phyloP scores from a whole-genome alignment of 352 stramenopile genomes.

The Peronospora farinosa region DNA sequence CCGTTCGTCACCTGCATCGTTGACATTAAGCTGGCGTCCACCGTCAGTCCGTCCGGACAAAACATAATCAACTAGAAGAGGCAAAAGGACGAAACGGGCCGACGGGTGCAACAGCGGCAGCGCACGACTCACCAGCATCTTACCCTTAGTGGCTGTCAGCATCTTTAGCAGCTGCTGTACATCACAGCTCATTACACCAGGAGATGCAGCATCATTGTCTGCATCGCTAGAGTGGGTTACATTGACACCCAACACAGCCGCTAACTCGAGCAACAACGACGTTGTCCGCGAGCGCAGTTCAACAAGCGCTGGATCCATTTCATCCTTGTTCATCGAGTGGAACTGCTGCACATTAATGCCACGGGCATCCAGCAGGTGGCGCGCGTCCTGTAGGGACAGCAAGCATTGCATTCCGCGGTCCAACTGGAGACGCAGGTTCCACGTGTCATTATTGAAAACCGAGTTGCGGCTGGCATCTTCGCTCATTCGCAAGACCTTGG shows the following conservation, averaged over 20 bases:
- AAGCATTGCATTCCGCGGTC: slow-evolving; percentile 71
- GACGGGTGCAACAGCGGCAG: slow-evolving; percentile 74
- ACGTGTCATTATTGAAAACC: slow-evolving; percentile 72
- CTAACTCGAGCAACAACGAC: slow-evolving; percentile 61
- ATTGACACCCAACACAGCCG: slow-evolving; percentile 50
- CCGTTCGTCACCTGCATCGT: slow-evolving; percentile 45
- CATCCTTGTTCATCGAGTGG: slow-evolving; percentile 60
- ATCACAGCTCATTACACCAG: slow-evolving; percentile 40
- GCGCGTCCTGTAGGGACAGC: slow-evolving; percentile 73
- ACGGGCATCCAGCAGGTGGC: slow-evolving; percentile 73
- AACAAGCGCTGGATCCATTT: slow-evolving; percentile 67
- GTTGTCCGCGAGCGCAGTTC: slow-evolving; percentile 65
- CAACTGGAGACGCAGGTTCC: slow-evolving; percentile 62
- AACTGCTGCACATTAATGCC: slow-evolving; percentile 84
- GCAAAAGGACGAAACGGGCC: slow-evolving; percentile 69
- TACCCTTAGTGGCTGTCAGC: slow-evolving; percentile 57
- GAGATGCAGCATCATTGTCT: slow-evolving; percentile 9
- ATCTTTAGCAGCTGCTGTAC: slow-evolving; percentile 50
- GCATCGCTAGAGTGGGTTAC: slow-evolving; percentile 19
- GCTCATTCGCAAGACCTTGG: slow-evolving; percentile 58
- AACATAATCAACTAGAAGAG: slow-evolving; percentile 57
- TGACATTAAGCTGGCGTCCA: slow-evolving; percentile 26
- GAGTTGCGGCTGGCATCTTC: slow-evolving; percentile 38
- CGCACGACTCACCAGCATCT: slow-evolving; percentile 67
- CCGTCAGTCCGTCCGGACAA: slow-evolving; percentile 39